These are phyloP conservation scores for Sporisorium sorghi DNA, from an alignment of 1,284 basidiomycete genomes.

Conservation along the genomic window DNA sequence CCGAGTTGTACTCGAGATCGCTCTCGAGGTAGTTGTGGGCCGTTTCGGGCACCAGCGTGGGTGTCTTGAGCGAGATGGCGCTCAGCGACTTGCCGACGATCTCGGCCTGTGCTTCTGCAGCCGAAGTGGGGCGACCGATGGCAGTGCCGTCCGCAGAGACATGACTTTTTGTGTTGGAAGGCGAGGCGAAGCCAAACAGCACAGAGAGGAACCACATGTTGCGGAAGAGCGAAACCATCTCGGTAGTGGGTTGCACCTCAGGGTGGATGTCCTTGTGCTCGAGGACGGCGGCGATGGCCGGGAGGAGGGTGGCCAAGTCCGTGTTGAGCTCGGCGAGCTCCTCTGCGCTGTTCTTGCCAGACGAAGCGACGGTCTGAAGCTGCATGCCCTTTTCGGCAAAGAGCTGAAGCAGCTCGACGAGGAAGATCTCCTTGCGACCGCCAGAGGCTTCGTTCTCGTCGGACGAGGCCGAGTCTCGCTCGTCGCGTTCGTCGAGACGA, in stretches of 20 bases:
- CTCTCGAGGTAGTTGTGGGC: conserved; percentile 86
- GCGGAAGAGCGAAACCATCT: conserved; percentile 84
- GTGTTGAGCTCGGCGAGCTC: conserved; percentile 60
- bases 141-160: conserved; percentile 21
- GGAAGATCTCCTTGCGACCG: conserved; percentile 73
- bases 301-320: conserved; percentile 73
- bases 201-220: conserved; percentile 94
- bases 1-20: conserved; percentile 92
- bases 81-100: conserved; percentile 74
- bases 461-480: conserved; percentile 72
- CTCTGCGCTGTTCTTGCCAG: conserved; percentile 63
- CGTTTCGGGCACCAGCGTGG: conserved; percentile 83
- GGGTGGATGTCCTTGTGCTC: conserved; percentile 80
- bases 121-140: conserved; percentile 61
- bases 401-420: conserved; percentile 85
- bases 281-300: conserved; percentile 91
- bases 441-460: conserved; percentile 81
- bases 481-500: conserved; percentile 43
- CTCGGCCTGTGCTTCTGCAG: conserved; percentile 79
- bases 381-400: conserved; percentile 92
- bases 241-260: conserved; percentile 74
- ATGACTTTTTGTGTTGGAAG: conserved; percentile 28
- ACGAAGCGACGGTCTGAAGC: conserved; percentile 82
- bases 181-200: conserved; percentile 77
- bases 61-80: conserved; percentile 88